Conservation (phyloP, 148 eudicot species). For the Silene latifolia region DNA sequence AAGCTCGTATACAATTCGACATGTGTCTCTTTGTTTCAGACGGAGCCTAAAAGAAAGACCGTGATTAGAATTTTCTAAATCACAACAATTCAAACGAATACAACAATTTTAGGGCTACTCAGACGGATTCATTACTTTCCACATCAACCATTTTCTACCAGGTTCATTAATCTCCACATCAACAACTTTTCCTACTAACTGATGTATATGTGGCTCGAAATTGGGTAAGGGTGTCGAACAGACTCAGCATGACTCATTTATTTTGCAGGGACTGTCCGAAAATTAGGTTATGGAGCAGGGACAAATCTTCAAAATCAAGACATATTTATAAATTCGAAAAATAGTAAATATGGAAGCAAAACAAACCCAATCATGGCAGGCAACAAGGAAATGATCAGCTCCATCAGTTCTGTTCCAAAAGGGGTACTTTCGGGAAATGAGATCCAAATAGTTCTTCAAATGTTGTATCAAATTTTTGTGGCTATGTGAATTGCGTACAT, state of each 20-base stretch:
- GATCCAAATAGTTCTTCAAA: constrained; percentile 40
- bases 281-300: too few relatives aligned
- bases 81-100: neutral
- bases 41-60: constrained; percentile 41
- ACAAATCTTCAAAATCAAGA: too few relatives aligned
- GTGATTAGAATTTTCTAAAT: neutral
- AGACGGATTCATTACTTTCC: too few relatives aligned
- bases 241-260: too few relatives aligned
- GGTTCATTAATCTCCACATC: too few relatives aligned
- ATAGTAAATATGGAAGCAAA: neutral
- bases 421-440: constrained; percentile 44
- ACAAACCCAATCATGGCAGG: constrained; percentile 80
- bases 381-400: constrained; percentile 66
- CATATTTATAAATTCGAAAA: too few relatives aligned
- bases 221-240: too few relatives aligned
- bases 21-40: constrained; percentile 45
- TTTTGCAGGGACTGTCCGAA: too few relatives aligned
- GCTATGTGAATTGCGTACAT: constrained; percentile 55
- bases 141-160: too few relatives aligned
- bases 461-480: constrained; percentile 38
- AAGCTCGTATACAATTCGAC: constrained; percentile 59
- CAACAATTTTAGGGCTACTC: too few relatives aligned
- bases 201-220: too few relatives aligned
- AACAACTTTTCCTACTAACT: too few relatives aligned
- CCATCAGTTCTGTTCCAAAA: constrained; percentile 76